A percentile compares a stretch with the other conserved stretches of the same genome.
Conservation (phyloP, 2,329 filamentous ascomycete species). For the Davidsoniella australis region DNA sequence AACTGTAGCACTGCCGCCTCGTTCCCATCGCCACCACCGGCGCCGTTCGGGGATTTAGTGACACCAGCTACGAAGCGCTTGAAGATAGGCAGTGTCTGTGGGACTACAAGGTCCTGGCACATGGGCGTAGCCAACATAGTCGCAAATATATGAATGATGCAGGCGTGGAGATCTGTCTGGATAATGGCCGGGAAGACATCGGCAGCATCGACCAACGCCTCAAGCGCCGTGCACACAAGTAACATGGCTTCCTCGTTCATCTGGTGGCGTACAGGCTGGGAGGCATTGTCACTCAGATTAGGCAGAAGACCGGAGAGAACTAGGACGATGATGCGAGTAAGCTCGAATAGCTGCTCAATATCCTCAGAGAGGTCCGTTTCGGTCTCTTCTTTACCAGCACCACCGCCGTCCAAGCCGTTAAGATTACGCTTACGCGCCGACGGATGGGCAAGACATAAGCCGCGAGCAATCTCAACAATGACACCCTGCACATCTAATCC, state of each 20-base stretch:
- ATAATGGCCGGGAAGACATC: constrained; percentile 94
- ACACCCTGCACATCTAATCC: constrained; percentile 74
- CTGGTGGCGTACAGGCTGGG: constrained; percentile 48
- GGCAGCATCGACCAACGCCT: constrained; percentile 82
- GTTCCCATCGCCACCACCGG: constrained; percentile 23
- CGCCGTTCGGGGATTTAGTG: constrained; percentile 26
- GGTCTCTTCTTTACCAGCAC: constrained; percentile 29
- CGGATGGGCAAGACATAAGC: constrained; percentile 78
- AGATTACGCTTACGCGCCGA: constrained; percentile 45
- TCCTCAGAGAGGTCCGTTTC: constrained; percentile 76
- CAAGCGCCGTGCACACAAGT: constrained; percentile 63
- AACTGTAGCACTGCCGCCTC: constrained; percentile 49
- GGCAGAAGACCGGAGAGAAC: constrained; percentile 79
- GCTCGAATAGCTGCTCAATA: constrained; percentile 92
- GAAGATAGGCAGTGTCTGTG: constrained; percentile 76
- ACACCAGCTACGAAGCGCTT: constrained; percentile 77
- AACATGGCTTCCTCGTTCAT: constrained; percentile 76
- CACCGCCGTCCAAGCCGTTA: not conserved
- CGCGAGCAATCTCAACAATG: constrained; percentile 85
- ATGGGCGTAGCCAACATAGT: constrained; percentile 71
- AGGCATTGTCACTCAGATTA: constrained; percentile 50
- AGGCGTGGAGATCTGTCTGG: constrained; percentile 88
- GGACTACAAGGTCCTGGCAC: constrained; percentile 78
- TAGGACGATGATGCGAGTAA: constrained; percentile 89
- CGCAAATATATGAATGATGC: constrained; percentile 90